Percentiles rank a stretch among this genome's conserved stretches.
These are phyloP conservation scores for Microdochium nivale DNA, from an alignment of 2,329 filamentous ascomycete species.

Conservation along the genomic window DNA sequence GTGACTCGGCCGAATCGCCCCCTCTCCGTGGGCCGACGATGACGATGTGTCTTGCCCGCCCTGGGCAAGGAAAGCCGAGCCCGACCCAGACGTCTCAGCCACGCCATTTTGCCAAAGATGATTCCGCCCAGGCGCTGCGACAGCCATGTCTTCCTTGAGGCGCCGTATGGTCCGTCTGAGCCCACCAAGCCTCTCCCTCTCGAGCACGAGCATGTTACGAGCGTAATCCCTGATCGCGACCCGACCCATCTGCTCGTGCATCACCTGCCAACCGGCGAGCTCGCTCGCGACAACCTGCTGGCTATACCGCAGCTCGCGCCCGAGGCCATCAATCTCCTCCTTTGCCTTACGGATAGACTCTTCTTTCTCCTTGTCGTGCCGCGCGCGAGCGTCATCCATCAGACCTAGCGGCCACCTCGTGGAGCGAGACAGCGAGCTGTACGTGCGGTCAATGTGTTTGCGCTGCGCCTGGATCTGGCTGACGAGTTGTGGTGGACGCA, in stretches of 20 bases:
- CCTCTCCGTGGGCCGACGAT: background rate
- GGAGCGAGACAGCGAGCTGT: slow-evolving; percentile 63
- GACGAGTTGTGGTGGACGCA: slow-evolving; percentile 72
- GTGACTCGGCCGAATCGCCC: background rate
- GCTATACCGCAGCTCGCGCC: slow-evolving; percentile 78
- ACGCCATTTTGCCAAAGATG: background rate
- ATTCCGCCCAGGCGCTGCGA: background rate
- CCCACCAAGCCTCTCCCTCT: slow-evolving; percentile 70
- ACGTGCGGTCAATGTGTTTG: slow-evolving; percentile 69
- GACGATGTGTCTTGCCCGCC: too few relatives aligned
- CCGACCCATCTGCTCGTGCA: slow-evolving; percentile 70
- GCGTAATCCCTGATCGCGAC: slow-evolving; percentile 70
- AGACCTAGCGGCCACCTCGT: slow-evolving; percentile 74
- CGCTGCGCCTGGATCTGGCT: slow-evolving; percentile 65
- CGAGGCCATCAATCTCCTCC: slow-evolving; percentile 63
- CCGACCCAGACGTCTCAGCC: background rate
- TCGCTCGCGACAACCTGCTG: slow-evolving; percentile 90
- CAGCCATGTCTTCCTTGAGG: background rate
- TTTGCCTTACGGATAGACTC: slow-evolving; percentile 65
- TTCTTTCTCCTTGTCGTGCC: slow-evolving; percentile 76
- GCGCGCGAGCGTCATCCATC: slow-evolving; percentile 78
- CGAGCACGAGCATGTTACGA: slow-evolving; percentile 67
- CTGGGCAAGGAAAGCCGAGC: background rate
- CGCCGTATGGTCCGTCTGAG: slow-evolving; percentile 68
- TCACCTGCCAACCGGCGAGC: slow-evolving; percentile 87